Evolutionary conservation across 179 eudicot species (phyloP).

Genomic region (Vitellaria paradoxa): DNA sequence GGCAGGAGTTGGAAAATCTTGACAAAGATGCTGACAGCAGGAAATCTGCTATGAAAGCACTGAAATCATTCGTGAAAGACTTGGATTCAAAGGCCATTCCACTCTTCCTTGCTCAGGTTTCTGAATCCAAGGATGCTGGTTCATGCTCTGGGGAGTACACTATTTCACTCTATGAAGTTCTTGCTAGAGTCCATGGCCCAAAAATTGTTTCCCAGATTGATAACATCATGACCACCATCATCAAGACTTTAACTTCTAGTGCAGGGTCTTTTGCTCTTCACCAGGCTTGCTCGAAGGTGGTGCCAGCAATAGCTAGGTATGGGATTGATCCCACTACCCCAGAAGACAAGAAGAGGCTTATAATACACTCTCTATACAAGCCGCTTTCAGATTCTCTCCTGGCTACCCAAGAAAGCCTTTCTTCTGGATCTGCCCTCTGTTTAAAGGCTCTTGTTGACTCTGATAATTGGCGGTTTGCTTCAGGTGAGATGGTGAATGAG

Average conservation of each 20-base stretch:
- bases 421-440: conserved; percentile 95
- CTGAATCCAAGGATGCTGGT: conserved; percentile 70
- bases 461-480: conserved; percentile 92
- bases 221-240: conserved; percentile 73
- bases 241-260: conserved; percentile 68
- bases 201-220: conserved; percentile 79
- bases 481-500: conserved; percentile 79
- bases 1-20: conserved; percentile 73
- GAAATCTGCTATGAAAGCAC: conserved; percentile 85
- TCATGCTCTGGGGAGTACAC: conserved; percentile 74
- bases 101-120: conserved; percentile 85
- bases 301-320: conserved; percentile 87
- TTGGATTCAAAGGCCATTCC: conserved; percentile 90
- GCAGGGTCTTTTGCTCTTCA: conserved; percentile 94
- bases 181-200: conserved; percentile 94
- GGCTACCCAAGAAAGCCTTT: conserved; percentile 64
- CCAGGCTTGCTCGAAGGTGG: conserved; percentile 95
- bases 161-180: conserved; percentile 89
- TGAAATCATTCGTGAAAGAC: conserved; percentile 78
- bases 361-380: conserved; percentile 78
- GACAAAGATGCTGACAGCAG: conserved; percentile 84
- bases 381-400: conserved; percentile 84
- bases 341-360: conserved; percentile 56
- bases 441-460: conserved; percentile 86
- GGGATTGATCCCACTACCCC: conserved; percentile 83